Evolutionary conservation across 352 stramenopile genomes (phyloP), one percentile per base, ranked within the genome.

Genomic region (Peronospora destructor): DNA sequence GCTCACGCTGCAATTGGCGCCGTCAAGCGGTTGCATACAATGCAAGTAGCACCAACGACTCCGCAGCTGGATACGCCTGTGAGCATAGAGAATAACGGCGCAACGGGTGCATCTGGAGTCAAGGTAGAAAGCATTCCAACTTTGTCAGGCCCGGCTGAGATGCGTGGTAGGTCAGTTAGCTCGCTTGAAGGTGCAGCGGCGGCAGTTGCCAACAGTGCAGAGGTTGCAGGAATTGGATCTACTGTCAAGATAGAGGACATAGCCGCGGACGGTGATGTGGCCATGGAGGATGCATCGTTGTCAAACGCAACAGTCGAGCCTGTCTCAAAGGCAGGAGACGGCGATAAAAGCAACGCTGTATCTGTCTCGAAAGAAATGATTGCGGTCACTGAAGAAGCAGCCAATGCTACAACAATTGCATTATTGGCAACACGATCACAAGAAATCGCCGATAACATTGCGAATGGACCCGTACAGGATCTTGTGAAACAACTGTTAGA

Each of bases 381-480:
- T n/a, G 74, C 76, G 7, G 78, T 88, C 6, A 73, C 67, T 1
- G 61, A 85, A 19, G 76, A 91, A 61, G 74, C 76, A 0, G 71
- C 77, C 2, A 68, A 70, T 13, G 77, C 77, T 1, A 88, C 77
- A 2, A 78, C 68, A 0, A 65, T 77, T 3, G 77, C 76, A 10
- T 61, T 91, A 4, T 46, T 91, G 17, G 76, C 77, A 9, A 63
- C 68, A 14, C 59, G 73, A 9, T 76, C 81, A 0, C 56, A 87
- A 14, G 35, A 59, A 10, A 68, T 84, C 11, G 72, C 76, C 9
- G 55, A 68, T 4, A 56, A 75, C 1, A 74, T 66, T 8, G 74
- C 65, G 0, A 54, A 50, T n/a, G 68, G 61, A 0, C 64, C 73
- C 0, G 64, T 86, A 28, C 66, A 68, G 4, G 66, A 76, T 12